phyloP scores from a whole-genome alignment of 768 basidiomycete genomes.

The Russula vinacea region DNA sequence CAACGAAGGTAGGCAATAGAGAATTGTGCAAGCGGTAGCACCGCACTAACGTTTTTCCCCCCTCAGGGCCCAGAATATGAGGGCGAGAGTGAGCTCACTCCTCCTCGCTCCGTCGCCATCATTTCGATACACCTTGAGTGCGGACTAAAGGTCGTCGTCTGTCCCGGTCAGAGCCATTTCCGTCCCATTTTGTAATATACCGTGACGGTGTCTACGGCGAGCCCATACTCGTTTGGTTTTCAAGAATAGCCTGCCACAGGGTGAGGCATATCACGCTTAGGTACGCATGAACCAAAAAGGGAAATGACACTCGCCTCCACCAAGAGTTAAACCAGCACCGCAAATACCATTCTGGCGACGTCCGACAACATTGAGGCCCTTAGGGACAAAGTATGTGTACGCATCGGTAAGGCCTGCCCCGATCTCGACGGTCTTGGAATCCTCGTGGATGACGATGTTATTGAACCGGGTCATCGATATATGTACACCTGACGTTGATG shows the following conservation, averaged over 20 bases:
- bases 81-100: neutral
- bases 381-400: slow-evolving; percentile 24
- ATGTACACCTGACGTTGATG: slow-evolving; percentile 32
- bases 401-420: slow-evolving; percentile 31
- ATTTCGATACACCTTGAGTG: slow-evolving; percentile 11
- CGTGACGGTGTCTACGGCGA: slow-evolving; percentile 28
- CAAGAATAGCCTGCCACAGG: slow-evolving; percentile 18
- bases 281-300: too few species aligned
- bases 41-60: too few species aligned
- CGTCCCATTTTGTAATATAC: slow-evolving; percentile 28
- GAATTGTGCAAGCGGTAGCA: too few species aligned
- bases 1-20: too few species aligned
- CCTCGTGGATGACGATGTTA: slow-evolving; percentile 13
- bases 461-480: slow-evolving; percentile 30
- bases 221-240: slow-evolving; percentile 29
- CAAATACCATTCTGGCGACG: slow-evolving; percentile 30
- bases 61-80: too few species aligned
- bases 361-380: slow-evolving; percentile 30
- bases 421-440: slow-evolving; percentile 17
- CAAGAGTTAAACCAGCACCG: slow-evolving; percentile 30
- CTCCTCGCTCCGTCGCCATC: too few species aligned
- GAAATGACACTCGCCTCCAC: slow-evolving; percentile 10
- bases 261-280: neutral
- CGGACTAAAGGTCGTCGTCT: slow-evolving; percentile 26
- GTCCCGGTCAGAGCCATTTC: slow-evolving; percentile 23